These are phyloP conservation scores for Aaosphaeria pasadenensis DNA, from an alignment of 2,329 filamentous ascomycete genomes.

Conservation along the genomic window DNA sequence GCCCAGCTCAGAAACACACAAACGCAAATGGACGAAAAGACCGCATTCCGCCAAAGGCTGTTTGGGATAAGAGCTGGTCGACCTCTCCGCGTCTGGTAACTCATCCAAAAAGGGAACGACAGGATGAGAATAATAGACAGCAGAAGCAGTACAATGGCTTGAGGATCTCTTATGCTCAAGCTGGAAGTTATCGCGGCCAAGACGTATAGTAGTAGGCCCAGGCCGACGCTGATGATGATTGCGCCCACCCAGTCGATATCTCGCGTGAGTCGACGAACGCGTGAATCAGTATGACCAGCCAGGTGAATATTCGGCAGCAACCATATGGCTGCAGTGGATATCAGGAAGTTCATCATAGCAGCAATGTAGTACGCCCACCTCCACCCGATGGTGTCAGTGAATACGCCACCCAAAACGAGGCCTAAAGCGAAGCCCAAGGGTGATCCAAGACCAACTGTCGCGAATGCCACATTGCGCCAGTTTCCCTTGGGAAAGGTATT, in stretches of 20 bases:
- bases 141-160: too few relatives aligned
- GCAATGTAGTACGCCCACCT: constrained; percentile 1
- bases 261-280: background rate
- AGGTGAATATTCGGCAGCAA: constrained; percentile 1
- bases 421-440: constrained; percentile 1
- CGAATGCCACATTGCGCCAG: constrained; percentile 2
- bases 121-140: too few relatives aligned
- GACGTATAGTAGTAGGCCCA: too few relatives aligned
- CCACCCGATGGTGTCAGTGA: constrained; percentile 2
- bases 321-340: background rate
- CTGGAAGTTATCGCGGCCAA: too few relatives aligned
- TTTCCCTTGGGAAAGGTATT: constrained; percentile 1
- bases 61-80: too few relatives aligned
- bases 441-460: background rate
- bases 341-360: constrained; percentile 1
- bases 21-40: too few relatives aligned
- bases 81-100: too few relatives aligned
- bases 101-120: too few relatives aligned
- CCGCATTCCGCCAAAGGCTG: too few relatives aligned
- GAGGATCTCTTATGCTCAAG: too few relatives aligned
- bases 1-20: too few relatives aligned
- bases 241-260: constrained; percentile 3
- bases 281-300: constrained; percentile 1
- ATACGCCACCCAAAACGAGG: constrained; percentile 1
- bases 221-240: too few relatives aligned